These are phyloP conservation scores for Penicillium turbatum DNA, from an alignment of 495 filamentous ascomycete species.

Conservation along the genomic window DNA sequence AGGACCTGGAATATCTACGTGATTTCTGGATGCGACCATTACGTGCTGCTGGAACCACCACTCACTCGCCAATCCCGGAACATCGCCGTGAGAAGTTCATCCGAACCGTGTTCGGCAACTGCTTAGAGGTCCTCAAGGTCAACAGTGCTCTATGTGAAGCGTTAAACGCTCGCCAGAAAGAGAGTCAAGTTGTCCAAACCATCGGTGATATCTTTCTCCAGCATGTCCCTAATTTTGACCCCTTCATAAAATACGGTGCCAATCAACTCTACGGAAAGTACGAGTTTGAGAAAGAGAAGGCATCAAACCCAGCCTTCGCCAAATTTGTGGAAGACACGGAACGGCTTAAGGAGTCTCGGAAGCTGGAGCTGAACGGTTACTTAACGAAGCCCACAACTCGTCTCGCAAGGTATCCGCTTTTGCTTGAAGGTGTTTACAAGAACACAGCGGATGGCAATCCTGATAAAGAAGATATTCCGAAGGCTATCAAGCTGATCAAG, in stretches of 20 bases:
- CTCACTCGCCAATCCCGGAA: conserved; percentile 80
- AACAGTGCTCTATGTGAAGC: conserved; percentile 83
- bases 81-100: conserved; percentile 86
- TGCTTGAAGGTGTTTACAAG: conserved; percentile 89
- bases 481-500: conserved; percentile 77
- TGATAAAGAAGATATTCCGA: conserved; percentile 87
- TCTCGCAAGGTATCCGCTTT: conserved; percentile 88
- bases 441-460: conserved; percentile 81
- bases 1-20: conserved; percentile 94
- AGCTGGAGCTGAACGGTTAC: conserved; percentile 96
- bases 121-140: conserved; percentile 87
- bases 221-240: conserved; percentile 86
- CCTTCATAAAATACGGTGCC: conserved; percentile 94
- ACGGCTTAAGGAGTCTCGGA: conserved; percentile 90
- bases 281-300: conserved; percentile 95
- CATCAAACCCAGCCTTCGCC: conserved; percentile 76
- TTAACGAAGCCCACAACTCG: conserved; percentile 96
- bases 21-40: conserved; percentile 99
- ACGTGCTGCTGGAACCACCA: conserved; percentile 59
- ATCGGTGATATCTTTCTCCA: conserved; percentile 94
- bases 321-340: conserved; percentile 97
- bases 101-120: conserved; percentile 91
- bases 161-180: conserved; percentile 84
- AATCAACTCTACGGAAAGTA: conserved; percentile 96
- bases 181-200: conserved; percentile 79